These are phyloP conservation scores for Epichloe bromicola DNA, from an alignment of 2,329 filamentous ascomycete genomes.

Conservation along the genomic window DNA sequence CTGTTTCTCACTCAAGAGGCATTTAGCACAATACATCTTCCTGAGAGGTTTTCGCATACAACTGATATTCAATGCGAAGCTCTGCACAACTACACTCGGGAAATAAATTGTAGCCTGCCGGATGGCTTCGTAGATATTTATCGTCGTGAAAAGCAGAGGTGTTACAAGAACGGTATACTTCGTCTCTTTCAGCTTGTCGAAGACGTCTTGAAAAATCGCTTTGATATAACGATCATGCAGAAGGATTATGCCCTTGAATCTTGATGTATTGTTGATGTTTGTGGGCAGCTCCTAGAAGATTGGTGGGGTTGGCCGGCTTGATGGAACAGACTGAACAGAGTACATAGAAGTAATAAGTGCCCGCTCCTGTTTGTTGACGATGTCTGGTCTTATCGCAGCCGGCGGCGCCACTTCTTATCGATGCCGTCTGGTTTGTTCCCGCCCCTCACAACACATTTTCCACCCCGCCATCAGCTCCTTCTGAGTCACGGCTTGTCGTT, in stretches of 20 bases:
- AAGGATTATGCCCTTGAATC: neutral
- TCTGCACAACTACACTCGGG: neutral
- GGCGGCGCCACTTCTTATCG: neutral
- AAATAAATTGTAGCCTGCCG: neutral
- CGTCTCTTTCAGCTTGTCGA: neutral
- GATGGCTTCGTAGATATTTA: neutral
- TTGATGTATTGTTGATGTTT: neutral
- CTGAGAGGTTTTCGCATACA: neutral
- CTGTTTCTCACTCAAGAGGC: neutral
- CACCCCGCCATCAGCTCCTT: conserved; percentile 1
- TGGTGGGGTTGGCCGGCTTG: neutral
- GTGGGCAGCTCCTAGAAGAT: neutral
- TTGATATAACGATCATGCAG: neutral
- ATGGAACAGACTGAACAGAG: neutral
- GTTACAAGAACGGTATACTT: neutral
- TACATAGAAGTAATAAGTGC: too few relatives aligned
- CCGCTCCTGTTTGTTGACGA: too few relatives aligned
- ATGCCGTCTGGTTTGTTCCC: neutral
- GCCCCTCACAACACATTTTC: neutral
- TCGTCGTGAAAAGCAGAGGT: neutral
- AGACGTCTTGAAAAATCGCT: neutral
- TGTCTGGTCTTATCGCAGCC: neutral
- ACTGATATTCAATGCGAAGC: neutral
- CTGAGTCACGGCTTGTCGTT: neutral
- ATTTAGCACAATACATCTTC: too few relatives aligned